Evolutionary conservation across 768 basidiomycete genomes (phyloP), one percentile per base, ranked within the genome.

Genomic region (Pisolithus sp.): DNA sequence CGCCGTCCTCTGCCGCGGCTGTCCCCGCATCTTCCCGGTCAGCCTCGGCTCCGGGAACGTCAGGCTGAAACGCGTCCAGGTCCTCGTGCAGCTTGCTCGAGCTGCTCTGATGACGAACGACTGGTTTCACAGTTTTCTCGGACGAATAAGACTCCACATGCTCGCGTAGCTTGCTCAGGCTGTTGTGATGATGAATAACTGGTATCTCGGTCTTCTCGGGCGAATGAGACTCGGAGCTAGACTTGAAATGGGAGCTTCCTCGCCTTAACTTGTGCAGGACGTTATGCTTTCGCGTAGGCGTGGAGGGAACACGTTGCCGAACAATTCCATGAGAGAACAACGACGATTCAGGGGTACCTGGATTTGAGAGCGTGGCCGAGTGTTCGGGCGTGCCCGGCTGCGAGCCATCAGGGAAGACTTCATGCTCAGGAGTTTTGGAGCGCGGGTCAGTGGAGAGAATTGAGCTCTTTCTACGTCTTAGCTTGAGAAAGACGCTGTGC

Each of bases 261-360:
- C 36, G 46, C 31, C 13, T 50, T 7, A 7, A 46, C 23, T 52
- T 64, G 42, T 53, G 60, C 7, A 53, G 24, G 0, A 49, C 31
- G 2, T 39, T 59, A 42, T 44, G 48, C 36, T 54, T 56, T 37
- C 31, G 51, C 21, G 56, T 30, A 7, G 52, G 10, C 8, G 18
- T 47, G 13, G 59, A 61, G 8, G 53, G n/a, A 0, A 38, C 40
- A n/a, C 62, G 60, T 2, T 47, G 43, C 3, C 49, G 65, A 17
- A 54, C 43, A 4, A 40, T 24, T 23, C 53, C 57, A 6, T 53
- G 51, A 12, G 18, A 23, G 2, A 28, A 38, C 15, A 31, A 13
- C 17, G 59, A 62, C 17, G 56, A 51, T 5, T 26, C 31, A 0
- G 58, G 60, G 4, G 62, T 67, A 3, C 45, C 53, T 1, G 56